Percentiles rank a stretch among this genome's conserved stretches.
phyloP scores from a whole-genome alignment of 2,329 filamentous ascomycete genomes.

The Diaporthe sp. region DNA sequence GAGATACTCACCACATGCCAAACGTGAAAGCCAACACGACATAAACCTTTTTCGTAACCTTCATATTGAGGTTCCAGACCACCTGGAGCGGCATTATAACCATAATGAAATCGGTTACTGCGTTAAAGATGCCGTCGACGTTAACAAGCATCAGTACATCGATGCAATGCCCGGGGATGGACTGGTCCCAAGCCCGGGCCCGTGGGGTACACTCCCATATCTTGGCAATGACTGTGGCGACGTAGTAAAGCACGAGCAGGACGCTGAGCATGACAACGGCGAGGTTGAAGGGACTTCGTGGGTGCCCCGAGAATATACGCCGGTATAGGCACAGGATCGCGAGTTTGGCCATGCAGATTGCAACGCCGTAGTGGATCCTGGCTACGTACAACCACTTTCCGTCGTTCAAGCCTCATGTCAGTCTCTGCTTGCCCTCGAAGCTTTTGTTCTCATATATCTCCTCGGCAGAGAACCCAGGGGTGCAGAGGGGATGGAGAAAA shows the following conservation, averaged over 20 bases:
- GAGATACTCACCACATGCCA: conserved; percentile 10
- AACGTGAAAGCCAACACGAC: conserved; percentile 26
- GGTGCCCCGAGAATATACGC: conserved; percentile 4
- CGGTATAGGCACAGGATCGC: conserved; percentile 21
- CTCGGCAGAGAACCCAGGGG: neutral
- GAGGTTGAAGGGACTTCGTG: conserved; percentile 9
- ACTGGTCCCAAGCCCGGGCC: conserved; percentile 1
- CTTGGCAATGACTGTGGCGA: conserved; percentile 18
- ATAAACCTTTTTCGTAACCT: neutral
- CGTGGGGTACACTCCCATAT: conserved; percentile 22
- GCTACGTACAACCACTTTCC: conserved; percentile 23
- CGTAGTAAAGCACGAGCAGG: conserved; percentile 23
- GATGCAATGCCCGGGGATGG: conserved; percentile 2
- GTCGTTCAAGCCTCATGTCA: neutral
- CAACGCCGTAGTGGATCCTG: conserved; percentile 30
- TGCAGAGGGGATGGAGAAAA: neutral
- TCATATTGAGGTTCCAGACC: conserved; percentile 27
- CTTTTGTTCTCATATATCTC: neutral
- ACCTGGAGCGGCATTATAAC: conserved; percentile 11
- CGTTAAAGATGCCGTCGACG: conserved; percentile 21
- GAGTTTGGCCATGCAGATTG: conserved; percentile 27
- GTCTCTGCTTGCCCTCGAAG: neutral
- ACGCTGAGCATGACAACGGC: neutral
- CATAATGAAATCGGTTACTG: conserved; percentile 15
- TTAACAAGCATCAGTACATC: conserved; percentile 20